Conservation (phyloP, 169 alveolate genomes). For the Plasmodium billcollinsi region DNA sequence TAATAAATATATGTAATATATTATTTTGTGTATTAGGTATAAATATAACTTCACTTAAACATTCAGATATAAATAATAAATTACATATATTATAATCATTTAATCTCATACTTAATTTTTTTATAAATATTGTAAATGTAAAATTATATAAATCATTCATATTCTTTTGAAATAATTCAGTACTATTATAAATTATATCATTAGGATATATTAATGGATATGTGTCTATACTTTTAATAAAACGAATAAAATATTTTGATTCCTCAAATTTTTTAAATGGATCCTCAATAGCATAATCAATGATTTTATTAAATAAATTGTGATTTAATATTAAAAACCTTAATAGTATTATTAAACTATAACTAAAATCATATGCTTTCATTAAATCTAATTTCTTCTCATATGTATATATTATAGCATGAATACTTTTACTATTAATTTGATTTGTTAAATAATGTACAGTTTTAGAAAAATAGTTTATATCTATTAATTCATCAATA, state of each 20-base stretch:
- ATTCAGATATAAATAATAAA: constrained; percentile 48
- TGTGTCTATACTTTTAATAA: constrained; percentile 53
- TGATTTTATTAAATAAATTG: constrained; percentile 38
- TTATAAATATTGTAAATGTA: constrained; percentile 48
- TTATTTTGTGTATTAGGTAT: constrained; percentile 61
- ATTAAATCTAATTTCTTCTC: constrained; percentile 22
- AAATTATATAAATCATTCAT: constrained; percentile 44
- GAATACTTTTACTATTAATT: constrained; percentile 64
- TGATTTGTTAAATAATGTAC: constrained; percentile 52
- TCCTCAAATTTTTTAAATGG: constrained; percentile 35
- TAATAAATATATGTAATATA: constrained; percentile 39
- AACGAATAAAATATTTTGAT: constrained; percentile 30
- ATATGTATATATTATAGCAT: constrained; percentile 46
- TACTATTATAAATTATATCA: neutral
- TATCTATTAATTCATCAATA: constrained; percentile 26
- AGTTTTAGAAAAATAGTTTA: constrained; percentile 43
- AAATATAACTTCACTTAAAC: constrained; percentile 44
- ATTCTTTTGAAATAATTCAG: constrained; percentile 19
- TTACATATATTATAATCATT: constrained; percentile 19
- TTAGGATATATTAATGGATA: constrained; percentile 25
- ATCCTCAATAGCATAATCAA: constrained; percentile 24
- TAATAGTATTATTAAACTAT: constrained; percentile 36
- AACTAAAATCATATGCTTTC: constrained; percentile 62
- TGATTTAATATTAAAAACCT: constrained; percentile 31
- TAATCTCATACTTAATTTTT: constrained; percentile 24